Evolutionary conservation across 176 grass and related monocot species (phyloP), one percentile per base, ranked within the genome.

Genomic region (Tillandsia leiboldiana): DNA sequence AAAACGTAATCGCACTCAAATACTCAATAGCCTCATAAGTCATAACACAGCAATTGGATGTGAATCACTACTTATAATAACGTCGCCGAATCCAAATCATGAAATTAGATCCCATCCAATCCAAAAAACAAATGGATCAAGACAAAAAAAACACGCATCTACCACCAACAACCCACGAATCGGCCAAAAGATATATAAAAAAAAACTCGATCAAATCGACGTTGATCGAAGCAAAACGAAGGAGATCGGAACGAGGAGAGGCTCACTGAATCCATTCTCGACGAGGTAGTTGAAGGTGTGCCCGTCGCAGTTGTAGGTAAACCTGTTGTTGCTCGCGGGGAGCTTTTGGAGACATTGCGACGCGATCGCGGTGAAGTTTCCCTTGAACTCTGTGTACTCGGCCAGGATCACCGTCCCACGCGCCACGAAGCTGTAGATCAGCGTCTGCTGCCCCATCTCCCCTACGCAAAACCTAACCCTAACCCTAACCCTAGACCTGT

Each of bases 271-370:
- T 83, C 90, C 86, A 12, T 93, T 80, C 18, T 93, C 80, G 15
- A 93, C 75, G 12, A 86, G 86, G 78, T 93, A 93, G 82, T 89
- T 93, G 77, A 93, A 93, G 23, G 86, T 93, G 72, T 93, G 86
- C 1, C 80, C 80, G 5, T 93, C 90, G 68, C 90, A 93, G 70
- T 71, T 93, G 78, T 93, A 93, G 18, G 65, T 82, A 28, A 79
- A 76, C 2, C 81, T 84, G 66, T 93, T 93, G 54, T 89, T 86
- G 64, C 68, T 68, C 5, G 90, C 15, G 0, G 90, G 90, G 67
- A 93, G 90, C 71, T 89, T 93, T 51, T 89, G 74, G 11, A 94
- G 72, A 64, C 90, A 94, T 33, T 89, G 74, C 5, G 77, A 70
- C 0, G 90, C 83, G 22, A 89, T 74, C 59, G 83, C 68, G 75